Conservation (phyloP, 208 protist species). For the Phytomonas francai region DNA sequence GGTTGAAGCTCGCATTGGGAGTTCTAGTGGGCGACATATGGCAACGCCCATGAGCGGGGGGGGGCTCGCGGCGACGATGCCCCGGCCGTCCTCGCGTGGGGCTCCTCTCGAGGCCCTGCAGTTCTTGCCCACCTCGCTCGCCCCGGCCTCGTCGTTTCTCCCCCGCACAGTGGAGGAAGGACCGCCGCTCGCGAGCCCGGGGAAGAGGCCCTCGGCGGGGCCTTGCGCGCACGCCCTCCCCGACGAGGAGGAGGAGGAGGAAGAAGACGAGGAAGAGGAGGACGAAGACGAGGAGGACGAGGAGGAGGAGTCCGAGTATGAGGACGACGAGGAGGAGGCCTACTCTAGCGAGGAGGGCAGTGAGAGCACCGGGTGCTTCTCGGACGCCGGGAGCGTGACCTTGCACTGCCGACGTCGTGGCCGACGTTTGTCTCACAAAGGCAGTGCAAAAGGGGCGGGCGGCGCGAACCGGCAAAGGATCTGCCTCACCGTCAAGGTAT, state of each 20-base stretch:
- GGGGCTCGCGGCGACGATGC: no score
- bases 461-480: neutral
- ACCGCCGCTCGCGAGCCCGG: neutral
- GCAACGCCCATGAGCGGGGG: no score
- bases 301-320: constrained; percentile 12
- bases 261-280: constrained; percentile 22
- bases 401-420: neutral
- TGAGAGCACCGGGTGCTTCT: constrained; percentile 11
- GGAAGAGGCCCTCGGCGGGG: neutral
- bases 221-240: neutral
- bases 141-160: no score
- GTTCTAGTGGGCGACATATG: neutral
- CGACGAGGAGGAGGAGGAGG: constrained; percentile 15
- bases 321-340: constrained; percentile 17
- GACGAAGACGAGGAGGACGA: constrained; percentile 16
- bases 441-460: no score
- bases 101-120: neutral
- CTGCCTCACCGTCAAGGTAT: constrained; percentile 55
- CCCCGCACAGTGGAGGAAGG: neutral
- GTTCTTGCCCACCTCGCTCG: no score
- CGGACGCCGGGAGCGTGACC: neutral
- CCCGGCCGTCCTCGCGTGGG: no score
- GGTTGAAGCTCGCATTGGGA: neutral
- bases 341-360: constrained; percentile 13
- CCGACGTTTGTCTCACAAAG: neutral